Evolutionary conservation across 108 stramenopile species (phyloP), one percentile per base, ranked within the genome.

Genomic region (Aureococcus anophagefferens): DNA sequence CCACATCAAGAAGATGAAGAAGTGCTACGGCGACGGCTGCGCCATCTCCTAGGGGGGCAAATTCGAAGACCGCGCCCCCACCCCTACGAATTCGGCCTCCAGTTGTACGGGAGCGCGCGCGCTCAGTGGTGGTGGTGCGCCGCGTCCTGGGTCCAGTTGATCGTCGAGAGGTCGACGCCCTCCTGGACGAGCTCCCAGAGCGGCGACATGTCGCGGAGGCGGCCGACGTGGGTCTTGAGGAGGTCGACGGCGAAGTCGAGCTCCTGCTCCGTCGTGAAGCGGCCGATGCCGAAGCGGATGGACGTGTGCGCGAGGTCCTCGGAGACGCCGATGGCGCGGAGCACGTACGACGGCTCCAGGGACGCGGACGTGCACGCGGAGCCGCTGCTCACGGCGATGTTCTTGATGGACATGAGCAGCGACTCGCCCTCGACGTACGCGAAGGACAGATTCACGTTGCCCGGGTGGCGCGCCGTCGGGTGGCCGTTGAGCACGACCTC

Each of bases 101-200:
- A n/a, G n/a, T n/a, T n/a, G n/a, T n/a, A n/a, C n/a, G n/a, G n/a
- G n/a, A n/a, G n/a, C n/a, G n/a, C n/a, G n/a, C n/a, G n/a, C n/a
- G n/a, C n/a, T 92, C 88, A 59, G 51, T 59, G 51, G 51, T 59
- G 51, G 51, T 59, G 51, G 51, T 59, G 51, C 51, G 51, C 51
- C 33, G 89, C 89, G 84, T 99, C 98, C 77, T 99, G 96, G 29
- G 88, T 88, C 98, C 98, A 99, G 81, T 99, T 87, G 77, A 99
- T 99, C 36, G 80, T 75, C 76, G 93, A 95, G 69, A 99, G 83
- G 75, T 99, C 98, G 70, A 99, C 91, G 35, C 98, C 98, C 81
- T 99, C 98, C 77, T 97, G 96, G 28, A 97, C 96, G 95, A 99
- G 93, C 80, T 99, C 98, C 96, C 96, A 99, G 64, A 99, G 84